These are phyloP conservation scores for Danielia oregonensis DNA, from an alignment of 805 yeast genomes.

Conservation along the genomic window DNA sequence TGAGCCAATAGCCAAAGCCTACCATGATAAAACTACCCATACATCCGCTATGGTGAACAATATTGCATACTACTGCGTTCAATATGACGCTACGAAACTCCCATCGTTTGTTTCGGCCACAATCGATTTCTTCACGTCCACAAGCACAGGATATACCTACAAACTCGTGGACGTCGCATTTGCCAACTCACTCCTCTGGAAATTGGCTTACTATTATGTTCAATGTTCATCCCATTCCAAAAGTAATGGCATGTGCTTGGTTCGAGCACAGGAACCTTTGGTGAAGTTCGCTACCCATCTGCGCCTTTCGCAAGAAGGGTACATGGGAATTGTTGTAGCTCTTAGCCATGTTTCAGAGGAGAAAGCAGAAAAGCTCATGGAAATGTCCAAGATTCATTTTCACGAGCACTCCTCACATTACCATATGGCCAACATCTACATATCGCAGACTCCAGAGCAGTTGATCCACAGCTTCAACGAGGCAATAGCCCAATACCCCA, in stretches of 20 bases:
- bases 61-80: constrained; percentile 25
- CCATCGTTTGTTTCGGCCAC: constrained; percentile 17
- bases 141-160: constrained; percentile 19
- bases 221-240: constrained; percentile 2
- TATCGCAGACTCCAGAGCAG: constrained; percentile 33
- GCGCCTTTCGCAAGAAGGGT: constrained; percentile 25
- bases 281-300: constrained; percentile 19
- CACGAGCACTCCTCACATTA: constrained; percentile 22
- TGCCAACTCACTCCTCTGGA: constrained; percentile 19
- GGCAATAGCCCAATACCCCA: constrained; percentile 19
- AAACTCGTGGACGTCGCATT: constrained; percentile 12
- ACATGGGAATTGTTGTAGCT: constrained; percentile 36
- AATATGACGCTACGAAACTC: constrained; percentile 20
- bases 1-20: constrained; percentile 19
- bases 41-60: constrained; percentile 21
- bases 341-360: constrained; percentile 20
- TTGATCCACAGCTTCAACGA: constrained; percentile 32
- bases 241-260: constrained; percentile 6
- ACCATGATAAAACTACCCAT: constrained; percentile 17
- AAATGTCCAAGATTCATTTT: constrained; percentile 23
- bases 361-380: constrained; percentile 25
- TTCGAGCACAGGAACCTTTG: constrained; percentile 28
- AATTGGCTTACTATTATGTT: constrained; percentile 18
- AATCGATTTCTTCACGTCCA: constrained; percentile 16
- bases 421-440: constrained; percentile 22